These are phyloP conservation scores for Gymnopilus dilepis DNA, from an alignment of 768 basidiomycete species.

Conservation along the genomic window DNA sequence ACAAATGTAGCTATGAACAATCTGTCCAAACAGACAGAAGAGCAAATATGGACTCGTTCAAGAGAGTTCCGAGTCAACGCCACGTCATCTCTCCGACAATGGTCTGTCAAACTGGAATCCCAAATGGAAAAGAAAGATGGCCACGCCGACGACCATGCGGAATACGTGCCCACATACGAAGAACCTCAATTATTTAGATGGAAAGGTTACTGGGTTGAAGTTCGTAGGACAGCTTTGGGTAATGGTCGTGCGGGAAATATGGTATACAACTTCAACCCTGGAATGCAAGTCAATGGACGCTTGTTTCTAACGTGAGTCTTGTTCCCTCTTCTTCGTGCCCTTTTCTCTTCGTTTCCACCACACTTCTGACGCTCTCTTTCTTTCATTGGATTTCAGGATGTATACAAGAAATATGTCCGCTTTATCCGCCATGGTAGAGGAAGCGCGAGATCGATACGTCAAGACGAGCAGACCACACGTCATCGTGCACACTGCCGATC, in stretches of 20 bases:
- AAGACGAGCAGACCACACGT: constrained; percentile 46
- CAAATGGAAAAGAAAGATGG: constrained; percentile 23
- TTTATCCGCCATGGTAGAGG: constrained; percentile 46
- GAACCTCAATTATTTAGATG: constrained; percentile 48
- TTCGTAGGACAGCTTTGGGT: constrained; percentile 29
- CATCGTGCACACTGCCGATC: constrained; percentile 41
- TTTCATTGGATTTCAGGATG: constrained; percentile 32
- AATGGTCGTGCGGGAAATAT: constrained; percentile 11
- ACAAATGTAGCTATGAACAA: not conserved
- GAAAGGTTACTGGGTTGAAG: constrained; percentile 49
- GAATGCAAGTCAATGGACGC: constrained; percentile 21
- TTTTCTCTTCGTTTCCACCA: not conserved
- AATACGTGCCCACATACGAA: constrained; percentile 47
- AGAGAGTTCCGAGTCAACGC: constrained; percentile 46
- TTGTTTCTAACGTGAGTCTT: constrained; percentile 40
- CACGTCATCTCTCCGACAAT: constrained; percentile 42
- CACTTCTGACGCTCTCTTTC: not conserved
- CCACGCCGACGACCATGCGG: constrained; percentile 41
- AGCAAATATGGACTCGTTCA: constrained; percentile 45
- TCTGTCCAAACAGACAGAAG: constrained; percentile 38
- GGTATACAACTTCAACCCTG: not conserved
- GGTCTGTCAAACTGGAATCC: constrained; percentile 36
- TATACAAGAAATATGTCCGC: constrained; percentile 47
- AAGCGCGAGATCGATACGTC: constrained; percentile 43
- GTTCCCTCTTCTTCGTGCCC: not conserved